Percentiles rank a stretch among this genome's conserved stretches.
phyloP scores from a whole-genome alignment of 2,329 filamentous ascomycete genomes.

The Rutstroemia sp. region DNA sequence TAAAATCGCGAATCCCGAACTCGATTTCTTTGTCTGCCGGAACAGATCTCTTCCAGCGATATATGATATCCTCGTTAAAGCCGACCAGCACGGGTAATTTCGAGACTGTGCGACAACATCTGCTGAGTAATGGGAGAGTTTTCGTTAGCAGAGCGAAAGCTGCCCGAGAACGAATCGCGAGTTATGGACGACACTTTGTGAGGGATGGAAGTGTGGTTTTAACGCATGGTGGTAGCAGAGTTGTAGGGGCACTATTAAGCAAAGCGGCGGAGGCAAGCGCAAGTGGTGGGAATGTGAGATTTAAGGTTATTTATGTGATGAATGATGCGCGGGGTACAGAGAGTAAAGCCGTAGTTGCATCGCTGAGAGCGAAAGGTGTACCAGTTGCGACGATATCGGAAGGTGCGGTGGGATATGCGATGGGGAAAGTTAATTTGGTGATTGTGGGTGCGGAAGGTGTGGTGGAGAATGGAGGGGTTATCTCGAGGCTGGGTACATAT shows the following conservation, averaged over 20 bases:
- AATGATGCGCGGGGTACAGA: conserved; percentile 50
- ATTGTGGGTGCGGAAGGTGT: conserved; percentile 75
- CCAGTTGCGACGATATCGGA: conserved; percentile 76
- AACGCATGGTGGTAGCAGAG: conserved; percentile 81
- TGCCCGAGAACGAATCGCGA: conserved; percentile 74
- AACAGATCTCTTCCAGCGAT: conserved; percentile 92
- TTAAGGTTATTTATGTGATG: conserved; percentile 76
- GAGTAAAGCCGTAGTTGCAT: conserved; percentile 61
- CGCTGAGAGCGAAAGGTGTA: conserved; percentile 66
- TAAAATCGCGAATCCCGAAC: conserved; percentile 76
- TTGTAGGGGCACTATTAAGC: conserved; percentile 70
- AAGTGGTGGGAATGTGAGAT: conserved; percentile 51
- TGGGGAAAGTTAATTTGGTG: conserved; percentile 64
- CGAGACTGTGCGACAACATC: conserved; percentile 72
- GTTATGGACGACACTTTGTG: conserved; percentile 71
- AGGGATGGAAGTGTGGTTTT: conserved; percentile 74
- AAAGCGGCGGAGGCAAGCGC: conserved; percentile 61
- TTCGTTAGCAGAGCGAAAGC: conserved; percentile 86
- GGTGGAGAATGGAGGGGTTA: conserved; percentile 87
- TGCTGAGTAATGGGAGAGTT: conserved; percentile 76
- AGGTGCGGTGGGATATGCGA: conserved; percentile 69
- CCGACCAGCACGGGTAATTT: conserved; percentile 56
- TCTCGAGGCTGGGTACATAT: conserved; percentile 77
- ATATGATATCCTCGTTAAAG: conserved; percentile 66
- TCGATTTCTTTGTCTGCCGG: conserved; percentile 88